A percentile compares a stretch with the other conserved stretches of the same genome.
Evolutionary conservation across 116 monocot species (phyloP).

Genomic region (Iris pallida): DNA sequence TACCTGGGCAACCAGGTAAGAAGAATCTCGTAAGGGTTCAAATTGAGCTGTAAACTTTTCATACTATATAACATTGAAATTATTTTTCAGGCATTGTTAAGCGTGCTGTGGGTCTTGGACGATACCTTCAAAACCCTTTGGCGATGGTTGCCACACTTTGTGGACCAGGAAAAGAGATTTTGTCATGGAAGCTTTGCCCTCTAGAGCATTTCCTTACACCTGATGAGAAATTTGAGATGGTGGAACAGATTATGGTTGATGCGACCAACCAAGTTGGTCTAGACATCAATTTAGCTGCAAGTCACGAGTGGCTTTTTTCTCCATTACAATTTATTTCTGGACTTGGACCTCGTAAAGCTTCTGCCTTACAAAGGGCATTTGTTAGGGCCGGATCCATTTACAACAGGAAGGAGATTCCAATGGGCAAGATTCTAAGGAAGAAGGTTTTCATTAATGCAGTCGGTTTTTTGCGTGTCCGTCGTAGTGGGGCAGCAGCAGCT

Average conservation of each 20-base stretch:
- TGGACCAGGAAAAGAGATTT: slow-evolving; percentile 85
- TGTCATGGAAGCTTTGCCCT: slow-evolving; percentile 91
- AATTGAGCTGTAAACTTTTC: not conserved
- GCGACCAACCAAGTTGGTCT: slow-evolving; percentile 90
- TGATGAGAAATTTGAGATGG: slow-evolving; percentile 91
- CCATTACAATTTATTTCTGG: slow-evolving; percentile 92
- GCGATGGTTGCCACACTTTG: slow-evolving; percentile 96
- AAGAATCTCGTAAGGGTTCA: not conserved
- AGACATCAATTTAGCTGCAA: slow-evolving; percentile 90
- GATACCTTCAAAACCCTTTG: slow-evolving; percentile 89
- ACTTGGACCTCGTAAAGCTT: slow-evolving; percentile 84
- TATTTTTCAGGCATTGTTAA: slow-evolving; percentile 74
- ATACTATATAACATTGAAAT: not conserved
- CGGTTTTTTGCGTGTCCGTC: slow-evolving; percentile 84
- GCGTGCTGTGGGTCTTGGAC: slow-evolving; percentile 89
- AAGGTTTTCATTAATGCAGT: slow-evolving; percentile 80
- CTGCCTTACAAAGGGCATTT: slow-evolving; percentile 78
- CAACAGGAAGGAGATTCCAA: slow-evolving; percentile 72
- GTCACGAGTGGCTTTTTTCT: slow-evolving; percentile 97
- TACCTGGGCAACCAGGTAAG: slow-evolving; percentile 86
- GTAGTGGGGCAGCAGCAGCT: slow-evolving; percentile 63
- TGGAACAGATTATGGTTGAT: slow-evolving; percentile 97
- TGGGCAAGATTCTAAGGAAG: slow-evolving; percentile 67
- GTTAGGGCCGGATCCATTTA: slow-evolving; percentile 71
- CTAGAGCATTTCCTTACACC: slow-evolving; percentile 71